Evolutionary conservation across 345 rosid species (phyloP).

Genomic region (Boechera retrofracta): DNA sequence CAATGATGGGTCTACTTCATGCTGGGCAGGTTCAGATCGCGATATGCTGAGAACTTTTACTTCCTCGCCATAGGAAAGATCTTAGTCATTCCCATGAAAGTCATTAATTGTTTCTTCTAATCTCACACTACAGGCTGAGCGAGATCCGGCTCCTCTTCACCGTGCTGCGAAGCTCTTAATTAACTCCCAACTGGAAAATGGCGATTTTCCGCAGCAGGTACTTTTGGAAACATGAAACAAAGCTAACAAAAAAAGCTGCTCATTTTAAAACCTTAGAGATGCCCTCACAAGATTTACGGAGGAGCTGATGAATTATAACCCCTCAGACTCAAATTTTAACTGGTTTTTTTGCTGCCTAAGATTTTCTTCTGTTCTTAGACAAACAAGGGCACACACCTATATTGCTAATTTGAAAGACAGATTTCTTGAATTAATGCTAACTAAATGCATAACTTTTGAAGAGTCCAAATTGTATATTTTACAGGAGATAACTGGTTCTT

Average conservation of each 20-base stretch:
- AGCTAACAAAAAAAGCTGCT: not conserved
- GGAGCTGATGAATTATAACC: not conserved
- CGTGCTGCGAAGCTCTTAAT: conserved; percentile 65
- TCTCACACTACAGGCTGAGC: conserved; percentile 50
- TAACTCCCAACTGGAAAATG: conserved; percentile 68
- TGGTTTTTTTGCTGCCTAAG: not conserved
- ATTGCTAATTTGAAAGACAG: not conserved
- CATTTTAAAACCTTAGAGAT: not conserved
- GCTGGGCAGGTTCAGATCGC: conserved; percentile 42
- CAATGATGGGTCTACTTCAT: conserved; percentile 48
- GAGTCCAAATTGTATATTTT: conserved; percentile 18
- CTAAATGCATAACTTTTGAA: not conserved
- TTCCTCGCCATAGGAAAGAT: conserved; percentile 5
- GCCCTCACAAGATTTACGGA: not conserved
- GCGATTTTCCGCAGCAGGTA: conserved; percentile 74
- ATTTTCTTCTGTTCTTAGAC: conserved; percentile 2
- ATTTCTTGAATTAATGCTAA: conserved; percentile 13
- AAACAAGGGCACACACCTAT: not conserved
- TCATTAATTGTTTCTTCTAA: not conserved
- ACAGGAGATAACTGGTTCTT: conserved; percentile 79
- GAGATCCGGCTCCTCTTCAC: conserved; percentile 67
- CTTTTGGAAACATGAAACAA: not conserved
- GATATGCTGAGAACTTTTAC: not conserved
- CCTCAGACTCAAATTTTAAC: not conserved
- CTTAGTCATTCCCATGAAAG: not conserved